phyloP scores from a whole-genome alignment of 805 yeast genomes.

The Kockiozyma suomiensis region DNA sequence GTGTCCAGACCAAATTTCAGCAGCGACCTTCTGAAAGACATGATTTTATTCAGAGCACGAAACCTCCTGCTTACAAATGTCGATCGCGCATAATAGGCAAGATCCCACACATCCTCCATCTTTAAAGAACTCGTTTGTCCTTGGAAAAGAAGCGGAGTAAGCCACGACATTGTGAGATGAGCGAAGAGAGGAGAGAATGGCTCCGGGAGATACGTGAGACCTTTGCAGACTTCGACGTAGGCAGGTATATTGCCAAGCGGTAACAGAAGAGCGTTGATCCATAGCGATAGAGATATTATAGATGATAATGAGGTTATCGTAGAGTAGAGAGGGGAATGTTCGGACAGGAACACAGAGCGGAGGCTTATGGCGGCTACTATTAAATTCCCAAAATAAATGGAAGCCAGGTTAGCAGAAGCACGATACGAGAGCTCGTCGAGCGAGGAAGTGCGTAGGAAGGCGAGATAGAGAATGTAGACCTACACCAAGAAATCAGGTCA shows the following conservation, averaged over 20 bases:
- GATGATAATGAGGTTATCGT: constrained; percentile 42
- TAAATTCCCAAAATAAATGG: constrained; percentile 32
- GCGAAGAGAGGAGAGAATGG: constrained; percentile 61
- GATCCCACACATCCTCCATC: constrained; percentile 77
- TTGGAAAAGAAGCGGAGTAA: constrained; percentile 65
- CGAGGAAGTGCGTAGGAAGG: constrained; percentile 24
- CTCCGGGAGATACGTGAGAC: constrained; percentile 74
- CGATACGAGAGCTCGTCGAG: constrained; percentile 11
- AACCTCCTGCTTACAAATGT: not conserved
- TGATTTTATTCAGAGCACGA: constrained; percentile 69
- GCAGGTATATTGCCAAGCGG: constrained; percentile 20
- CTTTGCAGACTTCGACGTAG: constrained; percentile 42
- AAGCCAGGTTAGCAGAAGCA: constrained; percentile 38
- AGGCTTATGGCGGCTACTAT: constrained; percentile 27
- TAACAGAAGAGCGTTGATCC: constrained; percentile 41
- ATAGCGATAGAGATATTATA: constrained; percentile 48
- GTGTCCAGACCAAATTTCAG: constrained; percentile 59
- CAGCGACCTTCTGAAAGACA: not conserved
- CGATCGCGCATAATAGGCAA: constrained; percentile 43
- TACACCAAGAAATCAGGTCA: not conserved
- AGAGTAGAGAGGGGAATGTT: constrained; percentile 31
- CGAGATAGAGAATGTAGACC: constrained; percentile 5
- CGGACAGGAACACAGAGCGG: constrained; percentile 36
- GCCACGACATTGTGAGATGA: constrained; percentile 73
- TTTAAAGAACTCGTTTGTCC: constrained; percentile 62